Percentiles rank a stretch among this genome's conserved stretches.
Conservation (phyloP, 345 rosid species). For the Bruguiera sexangula region DNA sequence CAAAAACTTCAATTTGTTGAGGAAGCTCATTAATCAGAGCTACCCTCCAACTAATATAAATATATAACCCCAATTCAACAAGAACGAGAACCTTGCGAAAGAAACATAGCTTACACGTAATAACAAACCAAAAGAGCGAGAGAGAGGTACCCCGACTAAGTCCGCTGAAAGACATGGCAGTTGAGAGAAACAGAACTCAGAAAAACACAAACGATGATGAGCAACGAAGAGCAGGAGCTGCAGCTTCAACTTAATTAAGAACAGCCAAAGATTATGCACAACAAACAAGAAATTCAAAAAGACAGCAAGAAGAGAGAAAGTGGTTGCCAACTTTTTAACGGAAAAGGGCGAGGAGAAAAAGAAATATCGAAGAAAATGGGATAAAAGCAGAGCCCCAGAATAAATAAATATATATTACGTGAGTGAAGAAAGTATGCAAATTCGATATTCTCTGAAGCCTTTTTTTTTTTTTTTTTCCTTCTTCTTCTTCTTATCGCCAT, state of each 20-base stretch:
- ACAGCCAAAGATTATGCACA: no score
- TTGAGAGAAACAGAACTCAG: background rate
- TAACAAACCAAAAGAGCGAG: background rate
- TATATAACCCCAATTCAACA: background rate
- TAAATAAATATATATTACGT: background rate
- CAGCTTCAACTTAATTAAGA: background rate
- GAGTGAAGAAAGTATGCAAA: background rate
- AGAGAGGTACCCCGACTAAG: slow-evolving; percentile 42
- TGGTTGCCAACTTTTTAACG: slow-evolving; percentile 6
- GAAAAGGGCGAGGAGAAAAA: background rate
- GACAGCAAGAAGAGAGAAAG: background rate
- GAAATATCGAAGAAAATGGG: background rate
- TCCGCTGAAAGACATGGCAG: slow-evolving; percentile 57
- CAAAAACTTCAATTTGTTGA: no score
- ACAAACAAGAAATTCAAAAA: no score
- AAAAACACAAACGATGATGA: background rate
- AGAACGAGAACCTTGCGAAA: background rate
- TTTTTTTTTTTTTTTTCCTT: no score
- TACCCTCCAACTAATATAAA: background rate
- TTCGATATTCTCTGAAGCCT: background rate
- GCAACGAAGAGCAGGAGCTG: background rate
- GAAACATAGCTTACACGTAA: background rate
- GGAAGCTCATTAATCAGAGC: background rate
- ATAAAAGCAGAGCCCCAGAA: background rate
- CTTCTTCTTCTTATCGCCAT: no score